A percentile compares a stretch with the other conserved stretches of the same genome.
Conservation (phyloP, 1,284 basidiomycete species). For the Boletus holoroseus region DNA sequence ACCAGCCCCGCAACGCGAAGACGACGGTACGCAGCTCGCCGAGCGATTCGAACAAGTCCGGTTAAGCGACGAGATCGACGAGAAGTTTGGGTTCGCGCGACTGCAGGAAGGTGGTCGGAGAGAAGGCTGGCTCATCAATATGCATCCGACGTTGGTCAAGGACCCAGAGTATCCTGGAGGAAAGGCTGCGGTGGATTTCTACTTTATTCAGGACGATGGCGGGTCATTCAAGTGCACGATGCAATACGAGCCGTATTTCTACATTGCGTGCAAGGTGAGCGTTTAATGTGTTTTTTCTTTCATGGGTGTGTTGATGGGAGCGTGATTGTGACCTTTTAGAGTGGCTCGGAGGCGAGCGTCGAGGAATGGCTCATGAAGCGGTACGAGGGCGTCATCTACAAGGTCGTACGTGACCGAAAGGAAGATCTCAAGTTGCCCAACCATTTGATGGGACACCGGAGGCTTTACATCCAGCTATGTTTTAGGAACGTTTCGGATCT, state of each 20-base stretch:
- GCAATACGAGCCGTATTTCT: conserved; percentile 93
- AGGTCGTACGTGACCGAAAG: conserved; percentile 78
- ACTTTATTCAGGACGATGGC: conserved; percentile 97
- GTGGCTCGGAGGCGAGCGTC: conserved; percentile 82
- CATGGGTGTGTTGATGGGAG: not conserved
- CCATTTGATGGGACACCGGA: conserved; percentile 88
- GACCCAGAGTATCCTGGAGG: conserved; percentile 78
- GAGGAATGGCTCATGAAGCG: conserved; percentile 96
- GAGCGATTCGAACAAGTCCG: conserved; percentile 79
- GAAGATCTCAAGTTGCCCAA: conserved; percentile 96
- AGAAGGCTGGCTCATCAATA: conserved; percentile 96
- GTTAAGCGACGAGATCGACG: conserved; percentile 83
- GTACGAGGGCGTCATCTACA: conserved; percentile 82
- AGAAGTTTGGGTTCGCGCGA: conserved; percentile 83
- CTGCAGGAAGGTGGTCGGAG: conserved; percentile 67
- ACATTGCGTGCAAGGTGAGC: conserved; percentile 81
- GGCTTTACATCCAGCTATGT: conserved; percentile 83
- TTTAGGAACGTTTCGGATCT: conserved; percentile 95
- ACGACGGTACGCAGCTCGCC: conserved; percentile 78
- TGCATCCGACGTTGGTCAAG: conserved; percentile 93
- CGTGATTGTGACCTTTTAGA: conserved; percentile 39
- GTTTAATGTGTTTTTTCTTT: not conserved
- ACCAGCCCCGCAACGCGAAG: conserved; percentile 63
- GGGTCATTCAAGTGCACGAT: conserved; percentile 94
- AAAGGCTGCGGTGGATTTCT: conserved; percentile 90